A percentile compares a stretch with the other conserved stretches of the same genome.
Conservation (phyloP, 1,284 basidiomycete genomes). For the Marasmius tenuissimus region DNA sequence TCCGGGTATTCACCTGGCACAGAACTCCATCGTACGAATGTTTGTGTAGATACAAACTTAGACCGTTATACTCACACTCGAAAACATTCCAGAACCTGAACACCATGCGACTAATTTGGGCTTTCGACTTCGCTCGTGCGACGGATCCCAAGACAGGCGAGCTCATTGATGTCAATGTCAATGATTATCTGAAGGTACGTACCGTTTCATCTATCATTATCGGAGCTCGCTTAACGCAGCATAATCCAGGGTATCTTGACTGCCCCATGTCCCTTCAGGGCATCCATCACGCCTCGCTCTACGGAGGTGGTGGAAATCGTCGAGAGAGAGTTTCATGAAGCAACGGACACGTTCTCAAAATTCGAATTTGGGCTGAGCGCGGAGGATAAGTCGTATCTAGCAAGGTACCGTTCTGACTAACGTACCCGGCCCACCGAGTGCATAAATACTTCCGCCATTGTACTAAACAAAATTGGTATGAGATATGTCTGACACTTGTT, state of each 20-base stretch:
- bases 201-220: not conserved
- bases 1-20: constrained; percentile 27
- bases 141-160: constrained; percentile 5
- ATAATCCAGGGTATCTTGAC: constrained; percentile 8
- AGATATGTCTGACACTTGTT: no score
- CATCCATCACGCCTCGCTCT: constrained; percentile 6
- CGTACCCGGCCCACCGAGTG: no score
- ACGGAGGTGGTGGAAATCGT: constrained; percentile 2
- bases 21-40: constrained; percentile 24
- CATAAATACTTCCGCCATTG: no score
- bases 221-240: not conserved
- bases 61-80: not conserved
- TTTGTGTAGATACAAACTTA: constrained; percentile 8
- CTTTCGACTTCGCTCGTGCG: constrained; percentile 20
- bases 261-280: constrained; percentile 8
- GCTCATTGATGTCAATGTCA: constrained; percentile 3
- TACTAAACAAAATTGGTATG: no score
- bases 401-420: not conserved
- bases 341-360: constrained; percentile 3
- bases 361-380: constrained; percentile 7
- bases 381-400: constrained; percentile 2
- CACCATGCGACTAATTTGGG: constrained; percentile 27
- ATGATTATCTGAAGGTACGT: not conserved
- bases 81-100: constrained; percentile 11
- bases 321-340: constrained; percentile 9